These are phyloP conservation scores for Pichiaceae sp. DNA, from an alignment of 1,139 yeast genomes.

Conservation along the genomic window DNA sequence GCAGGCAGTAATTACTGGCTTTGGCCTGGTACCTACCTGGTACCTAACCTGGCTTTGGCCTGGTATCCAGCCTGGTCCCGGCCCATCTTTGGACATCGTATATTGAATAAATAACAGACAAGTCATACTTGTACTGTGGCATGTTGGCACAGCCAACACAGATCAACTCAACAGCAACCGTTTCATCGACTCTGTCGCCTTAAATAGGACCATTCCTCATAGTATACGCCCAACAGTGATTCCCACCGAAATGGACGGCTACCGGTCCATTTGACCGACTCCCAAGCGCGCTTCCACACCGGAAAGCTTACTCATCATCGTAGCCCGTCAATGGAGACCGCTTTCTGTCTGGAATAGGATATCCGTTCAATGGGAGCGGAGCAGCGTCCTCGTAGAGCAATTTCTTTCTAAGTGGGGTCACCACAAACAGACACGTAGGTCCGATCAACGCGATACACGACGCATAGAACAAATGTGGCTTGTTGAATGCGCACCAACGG, in stretches of 20 bases:
- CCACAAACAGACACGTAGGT: constrained; percentile 50
- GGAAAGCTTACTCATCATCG: constrained; percentile 43
- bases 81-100: no score
- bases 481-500: constrained; percentile 71
- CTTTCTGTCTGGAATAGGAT: constrained; percentile 58
- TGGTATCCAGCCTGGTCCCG: neutral
- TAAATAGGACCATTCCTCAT: no score
- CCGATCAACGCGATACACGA: constrained; percentile 59
- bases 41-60: no score
- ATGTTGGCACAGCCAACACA: neutral
- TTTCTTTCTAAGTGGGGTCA: constrained; percentile 66
- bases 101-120: neutral
- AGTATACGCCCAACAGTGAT: no score
- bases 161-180: neutral
- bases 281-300: no score
- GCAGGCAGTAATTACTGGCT: neutral
- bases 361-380: constrained; percentile 54
- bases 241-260: no score
- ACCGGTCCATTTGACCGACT: no score
- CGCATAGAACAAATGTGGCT: constrained; percentile 73
- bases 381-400: constrained; percentile 59
- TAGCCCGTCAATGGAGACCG: constrained; percentile 48
- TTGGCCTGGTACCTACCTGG: no score
- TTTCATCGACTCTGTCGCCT: no score
- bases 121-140: neutral